Conservation (phyloP, 1,284 basidiomycete species). For the Tilletiopsis washingtonensis region DNA sequence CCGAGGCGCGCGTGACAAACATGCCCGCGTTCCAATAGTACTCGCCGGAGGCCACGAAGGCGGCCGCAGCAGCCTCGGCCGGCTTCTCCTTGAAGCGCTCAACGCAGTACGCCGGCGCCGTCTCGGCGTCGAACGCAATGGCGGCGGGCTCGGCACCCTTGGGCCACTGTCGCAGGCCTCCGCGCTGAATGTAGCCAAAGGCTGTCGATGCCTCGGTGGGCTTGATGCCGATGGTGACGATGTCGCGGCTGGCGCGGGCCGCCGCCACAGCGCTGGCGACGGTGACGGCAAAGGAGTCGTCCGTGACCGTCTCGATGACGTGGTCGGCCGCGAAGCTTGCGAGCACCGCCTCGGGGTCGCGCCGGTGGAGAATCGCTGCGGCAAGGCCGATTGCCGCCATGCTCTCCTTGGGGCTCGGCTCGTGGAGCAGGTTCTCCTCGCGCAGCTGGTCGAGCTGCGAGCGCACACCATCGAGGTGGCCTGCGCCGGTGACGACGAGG, state of each 20-base stretch:
- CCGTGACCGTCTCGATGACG: background rate
- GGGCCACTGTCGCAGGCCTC: background rate
- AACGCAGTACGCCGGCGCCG: background rate
- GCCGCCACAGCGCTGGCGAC: background rate
- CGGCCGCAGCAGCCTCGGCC: background rate
- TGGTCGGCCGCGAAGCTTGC: conserved; percentile 4
- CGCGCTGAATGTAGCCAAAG: conserved; percentile 7
- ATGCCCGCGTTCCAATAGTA: conserved; percentile 6
- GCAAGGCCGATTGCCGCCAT: conserved; percentile 36
- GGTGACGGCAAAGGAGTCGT: background rate
- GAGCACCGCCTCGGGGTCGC: conserved; percentile 1
- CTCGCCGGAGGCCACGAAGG: background rate
- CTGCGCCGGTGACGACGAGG: conserved; percentile 42
- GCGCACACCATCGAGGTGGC: conserved; percentile 32
- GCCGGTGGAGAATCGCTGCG: background rate
- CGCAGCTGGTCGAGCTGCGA: conserved; percentile 35
- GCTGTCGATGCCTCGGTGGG: conserved; percentile 4
- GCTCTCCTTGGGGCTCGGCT: conserved; percentile 43
- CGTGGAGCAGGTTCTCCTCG: conserved; percentile 34
- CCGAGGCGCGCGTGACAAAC: conserved; percentile 1
- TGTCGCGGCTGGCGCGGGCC: background rate
- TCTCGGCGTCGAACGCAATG: background rate
- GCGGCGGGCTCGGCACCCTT: background rate
- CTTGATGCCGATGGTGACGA: conserved; percentile 4
- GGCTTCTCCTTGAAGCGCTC: conserved; percentile 6